Base-by-base conservation (phyloP, 305 asterid species). In the Rubia tinctorum region DNA sequence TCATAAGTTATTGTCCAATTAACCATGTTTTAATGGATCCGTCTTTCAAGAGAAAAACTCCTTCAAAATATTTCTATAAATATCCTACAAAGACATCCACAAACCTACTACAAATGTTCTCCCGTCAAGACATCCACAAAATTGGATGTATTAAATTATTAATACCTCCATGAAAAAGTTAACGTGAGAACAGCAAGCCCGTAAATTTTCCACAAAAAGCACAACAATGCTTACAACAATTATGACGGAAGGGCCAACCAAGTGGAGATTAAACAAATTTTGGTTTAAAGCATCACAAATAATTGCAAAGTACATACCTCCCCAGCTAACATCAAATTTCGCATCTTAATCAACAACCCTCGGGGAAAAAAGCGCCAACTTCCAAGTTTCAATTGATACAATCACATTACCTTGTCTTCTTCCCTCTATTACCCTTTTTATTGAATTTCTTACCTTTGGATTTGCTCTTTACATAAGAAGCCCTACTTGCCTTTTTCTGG, bases 401-500 rank as follows among this genome's bases (percentile, higher is more conserved):
- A 18, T 14, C 17, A 53, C 62, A 53, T 70, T n/a, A 53, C 73
- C 43, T 82, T 63, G 72, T 61, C 71, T 49, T 68, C 71, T 56
- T 71, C 34, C 83, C 83, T 45, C 74, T 76, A 71, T 79, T 86
- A 66, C 89, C 90, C 34, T 74, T 83, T 77, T 84, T 86, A 17
- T 81, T 85, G 42, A 79, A 85, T 71, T 85, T 85, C 77, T 91
- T 83, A 40, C 87, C 88, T 84, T 79, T 84, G 40, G 84, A 66
- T 77, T 88, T 87, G 79, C 82, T 83, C 89, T 94, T 94, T 65
- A 91, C 82, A 53, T 87, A 82, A 22, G 97, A 81, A 71, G 77
- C 69, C 37, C 89, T 71, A 61, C 81, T 91, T 22, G 91, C 88
- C 80, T 89, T 94, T 92, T 84, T 90, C 75, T 88, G 93, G 80